Base-by-base conservation (phyloP, 1,284 basidiomycete genomes). In the Irpex lacteus region DNA sequence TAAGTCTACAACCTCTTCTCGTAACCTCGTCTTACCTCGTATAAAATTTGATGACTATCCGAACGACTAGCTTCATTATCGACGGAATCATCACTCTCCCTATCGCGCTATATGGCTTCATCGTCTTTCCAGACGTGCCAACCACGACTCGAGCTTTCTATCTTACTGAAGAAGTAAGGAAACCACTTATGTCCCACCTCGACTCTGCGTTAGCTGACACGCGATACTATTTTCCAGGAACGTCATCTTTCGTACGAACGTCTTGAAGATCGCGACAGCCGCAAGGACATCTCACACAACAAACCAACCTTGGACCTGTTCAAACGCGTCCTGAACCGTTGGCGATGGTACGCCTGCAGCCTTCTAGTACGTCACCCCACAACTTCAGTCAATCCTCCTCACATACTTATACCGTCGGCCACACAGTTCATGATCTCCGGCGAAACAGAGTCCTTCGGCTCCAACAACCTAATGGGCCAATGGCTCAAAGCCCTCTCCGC, bases 381-480 rank as follows among this genome's bases (percentile, higher is more conserved):
- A 6, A n/a, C 52, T 3, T 7, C 37, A 9, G 18, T 9, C 13
- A 47, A 3, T 19, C 21, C 50, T 50, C 32, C 11, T 36, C 13
- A n/a, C 26, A 6, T 44, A 4, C 9, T 32, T 36, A 11, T 21
- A n/a, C 38, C 32, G 8, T 9, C 47, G 2, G 52, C 21, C 60
- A 19, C 36, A 2, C 56, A 87, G 85, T 88, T 88, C 66, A 84
- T 84, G 4, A 78, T 89, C 60, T 87, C 85, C 2, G 87, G 86
- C 2, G 88, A 91, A 74, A 84, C 86, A 0, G 90, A 91, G 70
- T 84, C 82, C 64, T 86, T 91, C 53, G 88, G 89, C 5, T 86
- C 86, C 38, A 92, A 91, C 71, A 88, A 88, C 72, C 74, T 91
- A 44, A 91, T 91, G 88, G 88, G 89, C 7, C 88, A 91, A 70